phyloP scores from a whole-genome alignment of 164 flowering plant species.

The Aristolochia californica region DNA sequence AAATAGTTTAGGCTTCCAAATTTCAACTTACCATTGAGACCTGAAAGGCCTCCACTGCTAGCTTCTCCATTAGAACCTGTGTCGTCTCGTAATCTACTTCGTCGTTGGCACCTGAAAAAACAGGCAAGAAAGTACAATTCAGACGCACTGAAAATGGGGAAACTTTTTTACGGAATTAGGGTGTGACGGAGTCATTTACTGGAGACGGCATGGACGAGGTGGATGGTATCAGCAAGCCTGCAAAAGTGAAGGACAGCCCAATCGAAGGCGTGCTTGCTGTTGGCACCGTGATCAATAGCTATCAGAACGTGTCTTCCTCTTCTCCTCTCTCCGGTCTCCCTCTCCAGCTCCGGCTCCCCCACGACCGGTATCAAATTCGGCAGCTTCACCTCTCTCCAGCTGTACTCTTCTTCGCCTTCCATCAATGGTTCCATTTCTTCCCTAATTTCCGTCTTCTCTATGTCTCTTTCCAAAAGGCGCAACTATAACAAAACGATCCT shows the following conservation, averaged over 20 bases:
- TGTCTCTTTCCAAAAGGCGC: too few species aligned
- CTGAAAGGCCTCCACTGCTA: conserved; percentile 74
- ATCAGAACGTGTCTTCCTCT: conserved; percentile 63
- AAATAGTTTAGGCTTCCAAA: not conserved
- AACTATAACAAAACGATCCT: too few species aligned
- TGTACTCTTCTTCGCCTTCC: conserved; percentile 58
- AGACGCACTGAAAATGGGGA: conserved; percentile 1
- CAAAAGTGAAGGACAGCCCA: conserved; percentile 78
- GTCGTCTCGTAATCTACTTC: conserved; percentile 45
- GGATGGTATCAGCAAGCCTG: conserved; percentile 77
- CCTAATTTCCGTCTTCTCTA: not conserved
- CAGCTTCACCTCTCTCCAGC: conserved; percentile 57
- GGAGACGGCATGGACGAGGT: conserved; percentile 74
- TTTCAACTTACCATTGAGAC: conserved; percentile 55
- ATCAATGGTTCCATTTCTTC: conserved; percentile 37
- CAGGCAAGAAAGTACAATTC: not conserved
- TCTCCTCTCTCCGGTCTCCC: conserved; percentile 72
- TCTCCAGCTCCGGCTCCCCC: conserved; percentile 53
- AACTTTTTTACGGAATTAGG: too few species aligned
- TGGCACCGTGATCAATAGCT: conserved; percentile 91
- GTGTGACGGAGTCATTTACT: conserved; percentile 20
- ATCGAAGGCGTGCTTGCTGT: conserved; percentile 86
- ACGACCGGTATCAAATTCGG: conserved; percentile 50
- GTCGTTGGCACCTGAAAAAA: conserved; percentile 40
- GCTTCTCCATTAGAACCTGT: conserved; percentile 57